Conservation (phyloP, 768 basidiomycete genomes). For the Tylopilus sp. region DNA sequence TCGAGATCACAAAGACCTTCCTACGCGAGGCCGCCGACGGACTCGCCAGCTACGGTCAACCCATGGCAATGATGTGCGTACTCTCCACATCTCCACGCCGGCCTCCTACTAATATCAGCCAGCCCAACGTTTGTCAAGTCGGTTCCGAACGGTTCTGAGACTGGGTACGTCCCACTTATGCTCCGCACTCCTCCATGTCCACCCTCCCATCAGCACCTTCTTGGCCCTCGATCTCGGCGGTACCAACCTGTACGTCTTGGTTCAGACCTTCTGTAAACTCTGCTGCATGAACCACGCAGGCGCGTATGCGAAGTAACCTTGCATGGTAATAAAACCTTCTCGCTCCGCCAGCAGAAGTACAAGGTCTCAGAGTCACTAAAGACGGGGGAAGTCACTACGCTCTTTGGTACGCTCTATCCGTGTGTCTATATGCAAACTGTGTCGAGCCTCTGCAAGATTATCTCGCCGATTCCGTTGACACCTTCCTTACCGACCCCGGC, state of each 20-base stretch:
- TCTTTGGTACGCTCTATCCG: slow-evolving; percentile 65
- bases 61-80: slow-evolving; percentile 90
- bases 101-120: not conserved
- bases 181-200: slow-evolving; percentile 4
- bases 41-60: slow-evolving; percentile 64
- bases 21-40: slow-evolving; percentile 77
- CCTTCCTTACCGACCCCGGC: slow-evolving; percentile 70
- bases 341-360: slow-evolving; percentile 92
- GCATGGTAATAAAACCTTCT: slow-evolving; percentile 87
- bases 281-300: slow-evolving; percentile 38
- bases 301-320: slow-evolving; percentile 94
- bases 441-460: slow-evolving; percentile 61
- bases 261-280: not conserved
- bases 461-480: slow-evolving; percentile 94
- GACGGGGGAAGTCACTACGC: slow-evolving; percentile 79
- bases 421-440: slow-evolving; percentile 3
- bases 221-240: slow-evolving; percentile 96
- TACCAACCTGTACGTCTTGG: slow-evolving; percentile 80
- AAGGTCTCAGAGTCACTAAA: slow-evolving; percentile 92
- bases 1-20: slow-evolving; percentile 74
- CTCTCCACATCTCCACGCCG: not conserved
- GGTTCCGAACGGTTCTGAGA: slow-evolving; percentile 91
- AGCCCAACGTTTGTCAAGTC: slow-evolving; percentile 96
- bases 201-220: slow-evolving; percentile 64
- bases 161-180: slow-evolving; percentile 56